phyloP scores from a whole-genome alignment of 768 basidiomycete species.

The Mycena alexandri region DNA sequence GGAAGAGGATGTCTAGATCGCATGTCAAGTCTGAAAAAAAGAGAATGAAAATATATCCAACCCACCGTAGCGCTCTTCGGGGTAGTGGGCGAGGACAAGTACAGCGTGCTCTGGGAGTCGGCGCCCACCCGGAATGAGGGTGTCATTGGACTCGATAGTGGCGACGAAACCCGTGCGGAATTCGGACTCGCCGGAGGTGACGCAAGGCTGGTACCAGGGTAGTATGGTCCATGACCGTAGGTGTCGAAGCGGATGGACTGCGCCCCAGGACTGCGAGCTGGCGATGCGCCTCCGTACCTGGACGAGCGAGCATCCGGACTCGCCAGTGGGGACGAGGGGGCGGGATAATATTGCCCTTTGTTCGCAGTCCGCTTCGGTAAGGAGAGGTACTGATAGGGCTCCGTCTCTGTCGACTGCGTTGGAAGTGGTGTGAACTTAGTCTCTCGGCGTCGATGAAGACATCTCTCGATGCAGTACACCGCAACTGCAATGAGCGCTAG shows the following conservation, averaged over 20 bases:
- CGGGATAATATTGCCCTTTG: not conserved
- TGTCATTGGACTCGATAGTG: not conserved
- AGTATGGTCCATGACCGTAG: slow-evolving; percentile 14
- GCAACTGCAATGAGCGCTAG: slow-evolving; percentile 14
- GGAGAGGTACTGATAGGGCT: slow-evolving; percentile 23
- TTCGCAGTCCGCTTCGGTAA: not conserved
- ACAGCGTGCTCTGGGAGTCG: not conserved
- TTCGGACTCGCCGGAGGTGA: slow-evolving; percentile 4
- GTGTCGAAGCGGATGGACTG: slow-evolving; percentile 4
- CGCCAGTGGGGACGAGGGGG: not conserved
- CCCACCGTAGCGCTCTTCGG: not conserved
- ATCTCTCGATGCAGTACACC: slow-evolving; percentile 25
- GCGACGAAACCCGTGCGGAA: not conserved
- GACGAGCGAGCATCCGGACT: not conserved
- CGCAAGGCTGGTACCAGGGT: not conserved
- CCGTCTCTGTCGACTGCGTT: slow-evolving; percentile 1
- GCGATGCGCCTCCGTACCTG: not conserved
- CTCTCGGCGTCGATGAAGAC: slow-evolving; percentile 6
- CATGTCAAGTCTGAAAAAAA: not conserved
- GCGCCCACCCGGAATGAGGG: not conserved
- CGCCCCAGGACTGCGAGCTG: not conserved
- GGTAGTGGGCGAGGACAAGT: not conserved
- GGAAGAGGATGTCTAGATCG: not conserved
- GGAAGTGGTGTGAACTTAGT: slow-evolving; percentile 7
- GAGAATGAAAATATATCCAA: not conserved